Evolutionary conservation across 306 rosid species (phyloP), one percentile per base, ranked within the genome.

Genomic region (Astragalus glycyphyllos): DNA sequence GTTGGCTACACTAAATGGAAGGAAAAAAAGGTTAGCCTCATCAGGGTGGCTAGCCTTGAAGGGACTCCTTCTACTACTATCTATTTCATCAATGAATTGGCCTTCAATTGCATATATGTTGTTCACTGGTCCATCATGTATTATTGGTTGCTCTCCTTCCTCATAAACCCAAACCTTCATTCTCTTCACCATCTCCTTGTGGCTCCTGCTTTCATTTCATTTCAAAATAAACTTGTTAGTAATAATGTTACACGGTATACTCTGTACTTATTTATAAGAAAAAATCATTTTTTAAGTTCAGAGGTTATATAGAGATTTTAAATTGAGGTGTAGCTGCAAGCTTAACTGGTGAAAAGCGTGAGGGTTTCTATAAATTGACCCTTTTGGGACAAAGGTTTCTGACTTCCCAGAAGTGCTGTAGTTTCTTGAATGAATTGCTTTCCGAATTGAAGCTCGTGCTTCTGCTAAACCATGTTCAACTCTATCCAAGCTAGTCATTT

Each of bases 101-200:
- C 92, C 92, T 72, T 86, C 95, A n/a, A 86, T 88, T 4, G 89
- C 74, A 67, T 88, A 88, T 51, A 80, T 82, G 67, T 82, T 60
- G 9, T 77, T 82, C 62, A 75, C 49, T 10, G 95, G 95, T 6
- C 91, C 95, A 57, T 41, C 62, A 37, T 88, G 95, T 41, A 82
- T 77, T 29, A 82, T n/a, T 5, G 95, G 95, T 49, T 40, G 44
- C 37, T 88, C 95, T 29, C 95, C 90, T 80, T 88, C 87, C 29
- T 61, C 41, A 71, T 88, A 88, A 0, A 71, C 80, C 89, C 89
- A 86, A 64, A 86, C 83, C 78, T 84, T 86, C 38, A 88, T 69
- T 51, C 82, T 82, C 67, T 76, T 86, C 76, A 75, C 82, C 95
- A 88, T 88, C 82, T 84, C 87, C 44, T 46, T 69, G 58, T 87